These are phyloP conservation scores for Chaetothyriales sp. DNA, from an alignment of 2,329 filamentous ascomycete species.

Conservation along the genomic window DNA sequence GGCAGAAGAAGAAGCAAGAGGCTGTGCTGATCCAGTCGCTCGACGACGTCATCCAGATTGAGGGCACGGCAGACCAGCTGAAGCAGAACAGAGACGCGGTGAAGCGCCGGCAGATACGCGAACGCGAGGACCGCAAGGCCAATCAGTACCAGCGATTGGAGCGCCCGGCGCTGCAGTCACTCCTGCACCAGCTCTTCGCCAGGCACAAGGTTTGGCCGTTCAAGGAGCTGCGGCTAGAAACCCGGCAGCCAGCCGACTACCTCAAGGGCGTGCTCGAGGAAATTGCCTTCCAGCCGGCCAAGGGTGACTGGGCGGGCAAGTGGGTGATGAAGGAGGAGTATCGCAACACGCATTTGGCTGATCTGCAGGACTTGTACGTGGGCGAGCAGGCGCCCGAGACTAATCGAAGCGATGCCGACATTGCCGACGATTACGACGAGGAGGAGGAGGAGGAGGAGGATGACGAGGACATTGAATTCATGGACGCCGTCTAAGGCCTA, in stretches of 20 bases:
- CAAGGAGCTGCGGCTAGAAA: slow-evolving; percentile 61
- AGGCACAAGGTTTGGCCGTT: slow-evolving; percentile 90
- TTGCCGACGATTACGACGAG: slow-evolving; percentile 17
- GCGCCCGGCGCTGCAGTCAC: background rate
- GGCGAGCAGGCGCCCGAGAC: background rate
- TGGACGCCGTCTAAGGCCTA: background rate
- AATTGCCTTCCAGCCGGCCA: slow-evolving; percentile 17
- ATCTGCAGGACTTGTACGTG: background rate
- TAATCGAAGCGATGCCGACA: slow-evolving; percentile 5
- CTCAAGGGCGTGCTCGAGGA: slow-evolving; percentile 66
- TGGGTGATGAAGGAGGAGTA: slow-evolving; percentile 24
- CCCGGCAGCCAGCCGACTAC: slow-evolving; percentile 85
- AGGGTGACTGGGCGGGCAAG: slow-evolving; percentile 19
- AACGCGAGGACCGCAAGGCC: background rate
- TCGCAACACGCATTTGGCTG: slow-evolving; percentile 1
- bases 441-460: slow-evolving; percentile 10
- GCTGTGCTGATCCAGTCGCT: slow-evolving; percentile 15
- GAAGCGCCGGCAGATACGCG: background rate
- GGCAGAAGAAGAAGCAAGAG: slow-evolving; percentile 41
- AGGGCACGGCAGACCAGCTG: background rate
- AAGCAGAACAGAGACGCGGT: background rate
- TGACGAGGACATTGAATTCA: slow-evolving; percentile 13
- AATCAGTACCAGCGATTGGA: background rate
- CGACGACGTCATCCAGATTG: background rate
- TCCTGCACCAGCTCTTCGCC: slow-evolving; percentile 67